Conservation (phyloP, 225 moss, liverwort and hornwort species). For the Physcomitrium patens region DNA sequence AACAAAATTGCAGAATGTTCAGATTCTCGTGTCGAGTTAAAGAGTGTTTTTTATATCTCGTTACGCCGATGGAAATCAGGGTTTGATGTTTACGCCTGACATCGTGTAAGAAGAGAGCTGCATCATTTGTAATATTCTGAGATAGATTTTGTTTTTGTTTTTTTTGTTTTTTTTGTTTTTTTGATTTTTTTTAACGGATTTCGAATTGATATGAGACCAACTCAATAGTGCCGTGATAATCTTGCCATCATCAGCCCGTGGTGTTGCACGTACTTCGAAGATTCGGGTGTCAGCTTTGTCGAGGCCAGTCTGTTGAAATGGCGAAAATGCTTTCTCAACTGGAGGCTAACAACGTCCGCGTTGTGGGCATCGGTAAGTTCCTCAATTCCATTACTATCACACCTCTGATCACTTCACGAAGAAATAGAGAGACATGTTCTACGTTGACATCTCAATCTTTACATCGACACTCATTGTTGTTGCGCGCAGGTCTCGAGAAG, state of each 20-base stretch:
- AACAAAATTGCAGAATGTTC: background rate
- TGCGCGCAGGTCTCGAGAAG: constrained; percentile 74
- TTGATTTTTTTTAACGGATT: too few relatives aligned
- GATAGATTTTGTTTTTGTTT: too few relatives aligned
- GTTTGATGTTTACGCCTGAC: background rate
- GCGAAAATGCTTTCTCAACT: constrained; percentile 75
- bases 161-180: too few relatives aligned
- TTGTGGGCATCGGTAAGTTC: constrained; percentile 77
- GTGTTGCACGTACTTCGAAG: constrained; percentile 87
- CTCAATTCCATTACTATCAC: background rate
- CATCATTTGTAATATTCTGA: background rate
- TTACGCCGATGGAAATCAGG: constrained; percentile 6
- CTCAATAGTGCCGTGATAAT: background rate
- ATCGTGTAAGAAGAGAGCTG: background rate
- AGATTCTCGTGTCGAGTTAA: background rate
- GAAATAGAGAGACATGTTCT: background rate
- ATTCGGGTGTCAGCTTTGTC: constrained; percentile 89
- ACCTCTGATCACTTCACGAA: too few relatives aligned
- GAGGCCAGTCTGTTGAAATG: constrained; percentile 76
- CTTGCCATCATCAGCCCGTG: constrained; percentile 60
- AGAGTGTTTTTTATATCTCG: background rate
- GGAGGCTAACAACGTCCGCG: constrained; percentile 69
- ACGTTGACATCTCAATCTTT: too few relatives aligned
- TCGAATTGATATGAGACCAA: background rate
- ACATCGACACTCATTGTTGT: background rate